These are phyloP conservation scores for Pyricularia sp. DNA, from an alignment of 2,329 filamentous ascomycete genomes.

Conservation along the genomic window DNA sequence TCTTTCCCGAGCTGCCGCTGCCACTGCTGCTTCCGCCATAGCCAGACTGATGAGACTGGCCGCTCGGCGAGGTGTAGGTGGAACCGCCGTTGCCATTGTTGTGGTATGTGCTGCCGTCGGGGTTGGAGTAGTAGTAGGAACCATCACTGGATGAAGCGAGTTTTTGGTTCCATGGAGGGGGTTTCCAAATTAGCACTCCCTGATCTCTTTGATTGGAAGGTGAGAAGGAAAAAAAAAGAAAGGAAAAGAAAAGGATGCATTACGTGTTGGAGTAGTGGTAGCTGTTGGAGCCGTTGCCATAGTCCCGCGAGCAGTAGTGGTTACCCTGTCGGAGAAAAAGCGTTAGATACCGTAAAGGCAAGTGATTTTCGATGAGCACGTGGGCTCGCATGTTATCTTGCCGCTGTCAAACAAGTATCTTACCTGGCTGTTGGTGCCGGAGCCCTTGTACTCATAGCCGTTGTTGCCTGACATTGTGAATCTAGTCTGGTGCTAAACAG, in stretches of 20 bases:
- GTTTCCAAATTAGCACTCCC: background rate
- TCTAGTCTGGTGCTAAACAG: background rate
- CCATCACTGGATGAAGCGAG: slow-evolving; percentile 36
- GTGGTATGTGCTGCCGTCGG: slow-evolving; percentile 60
- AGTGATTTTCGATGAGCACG: too few species aligned
- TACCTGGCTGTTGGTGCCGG: slow-evolving; percentile 56
- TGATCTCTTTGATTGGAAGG: background rate
- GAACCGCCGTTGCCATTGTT: slow-evolving; percentile 49
- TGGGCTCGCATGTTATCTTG: too few species aligned
- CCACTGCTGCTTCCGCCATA: slow-evolving; percentile 8
- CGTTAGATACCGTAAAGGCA: too few species aligned
- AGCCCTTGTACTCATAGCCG: slow-evolving; percentile 34
- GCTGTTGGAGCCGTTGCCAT: slow-evolving; percentile 51
- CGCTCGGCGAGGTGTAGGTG: slow-evolving; percentile 50
- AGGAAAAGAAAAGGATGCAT: slow-evolving; percentile 14
- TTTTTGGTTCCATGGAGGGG: background rate
- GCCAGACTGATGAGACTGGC: slow-evolving; percentile 19
- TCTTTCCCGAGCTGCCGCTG: slow-evolving; percentile 2
- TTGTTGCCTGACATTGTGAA: slow-evolving; percentile 6
- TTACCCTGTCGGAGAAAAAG: slow-evolving; percentile 42
- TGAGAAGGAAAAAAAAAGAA: background rate
- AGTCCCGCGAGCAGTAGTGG: slow-evolving; percentile 57
- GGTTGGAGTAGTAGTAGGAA: slow-evolving; percentile 67
- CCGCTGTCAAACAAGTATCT: slow-evolving; percentile 5
- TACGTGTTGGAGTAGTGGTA: slow-evolving; percentile 61